These are phyloP conservation scores for Neurospora cerealis DNA, from an alignment of 495 filamentous ascomycete species.

Conservation along the genomic window DNA sequence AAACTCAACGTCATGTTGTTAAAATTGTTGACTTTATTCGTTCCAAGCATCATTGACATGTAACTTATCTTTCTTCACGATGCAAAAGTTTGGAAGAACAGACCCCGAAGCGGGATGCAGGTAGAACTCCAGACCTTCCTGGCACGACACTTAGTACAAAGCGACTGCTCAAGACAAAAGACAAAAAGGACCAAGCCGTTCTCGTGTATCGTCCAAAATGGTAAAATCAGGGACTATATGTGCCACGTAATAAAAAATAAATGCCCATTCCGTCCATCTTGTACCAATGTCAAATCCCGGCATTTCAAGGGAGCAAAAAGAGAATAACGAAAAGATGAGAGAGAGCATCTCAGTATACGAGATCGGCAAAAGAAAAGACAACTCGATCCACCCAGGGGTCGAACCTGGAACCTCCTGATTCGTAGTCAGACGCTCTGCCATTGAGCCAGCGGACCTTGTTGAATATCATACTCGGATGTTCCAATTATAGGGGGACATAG, in stretches of 20 bases:
- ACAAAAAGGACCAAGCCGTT: background rate
- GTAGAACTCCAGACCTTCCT: background rate
- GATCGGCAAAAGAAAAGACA: background rate
- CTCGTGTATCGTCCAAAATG: background rate
- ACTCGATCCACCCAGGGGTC: background rate
- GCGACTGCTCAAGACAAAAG: background rate
- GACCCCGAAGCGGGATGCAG: background rate
- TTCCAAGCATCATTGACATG: background rate
- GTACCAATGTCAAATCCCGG: background rate
- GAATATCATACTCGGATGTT: background rate
- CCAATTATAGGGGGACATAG: background rate
- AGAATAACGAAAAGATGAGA: background rate
- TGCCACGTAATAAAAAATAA: background rate
- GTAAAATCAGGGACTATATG: background rate
- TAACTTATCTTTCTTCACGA: background rate
- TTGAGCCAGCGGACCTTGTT: background rate
- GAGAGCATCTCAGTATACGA: background rate
- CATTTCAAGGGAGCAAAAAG: background rate
- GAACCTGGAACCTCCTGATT: background rate
- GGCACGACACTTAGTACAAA: background rate
- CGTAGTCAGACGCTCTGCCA: background rate
- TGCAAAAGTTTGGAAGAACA: background rate
- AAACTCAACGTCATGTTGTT: background rate
- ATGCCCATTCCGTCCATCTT: background rate
- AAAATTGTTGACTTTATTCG: background rate